A percentile compares a stretch with the other conserved stretches of the same genome.
Conservation (phyloP, 805 yeast genomes). For the Metschnikowia cubensis region DNA sequence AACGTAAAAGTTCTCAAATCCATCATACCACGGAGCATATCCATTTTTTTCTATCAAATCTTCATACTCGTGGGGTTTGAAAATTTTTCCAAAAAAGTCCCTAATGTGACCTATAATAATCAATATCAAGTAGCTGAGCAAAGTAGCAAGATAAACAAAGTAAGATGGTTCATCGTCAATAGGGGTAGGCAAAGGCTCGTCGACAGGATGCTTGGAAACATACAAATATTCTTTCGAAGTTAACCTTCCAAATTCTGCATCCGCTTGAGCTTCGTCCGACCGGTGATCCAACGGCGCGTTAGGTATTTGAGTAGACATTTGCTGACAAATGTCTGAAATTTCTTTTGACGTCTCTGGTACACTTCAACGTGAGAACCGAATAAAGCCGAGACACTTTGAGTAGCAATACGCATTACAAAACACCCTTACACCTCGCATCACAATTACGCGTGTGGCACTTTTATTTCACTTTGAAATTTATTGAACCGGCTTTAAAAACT, state of each 20-base stretch:
- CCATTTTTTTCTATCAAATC: conserved; percentile 79
- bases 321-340: neutral
- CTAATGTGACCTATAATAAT: conserved; percentile 86
- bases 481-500: conserved; percentile 5
- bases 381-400: neutral
- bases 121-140: conserved; percentile 76
- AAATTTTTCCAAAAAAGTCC: conserved; percentile 79
- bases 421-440: neutral
- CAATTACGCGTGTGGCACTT: neutral
- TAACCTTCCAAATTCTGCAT: conserved; percentile 69
- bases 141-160: conserved; percentile 72
- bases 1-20: conserved; percentile 89
- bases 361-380: neutral
- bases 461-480: neutral
- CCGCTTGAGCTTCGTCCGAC: conserved; percentile 33
- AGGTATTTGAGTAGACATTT: conserved; percentile 28
- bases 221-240: conserved; percentile 64
- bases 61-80: conserved; percentile 60
- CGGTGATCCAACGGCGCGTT: conserved; percentile 37
- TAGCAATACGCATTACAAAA: neutral
- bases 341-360: neutral
- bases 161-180: conserved; percentile 86
- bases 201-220: conserved; percentile 53
- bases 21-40: conserved; percentile 92
- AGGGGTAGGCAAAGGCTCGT: conserved; percentile 58